Evolutionary conservation across 2,329 filamentous ascomycete genomes (phyloP).

Genomic region (Colletotrichum endophyticum): DNA sequence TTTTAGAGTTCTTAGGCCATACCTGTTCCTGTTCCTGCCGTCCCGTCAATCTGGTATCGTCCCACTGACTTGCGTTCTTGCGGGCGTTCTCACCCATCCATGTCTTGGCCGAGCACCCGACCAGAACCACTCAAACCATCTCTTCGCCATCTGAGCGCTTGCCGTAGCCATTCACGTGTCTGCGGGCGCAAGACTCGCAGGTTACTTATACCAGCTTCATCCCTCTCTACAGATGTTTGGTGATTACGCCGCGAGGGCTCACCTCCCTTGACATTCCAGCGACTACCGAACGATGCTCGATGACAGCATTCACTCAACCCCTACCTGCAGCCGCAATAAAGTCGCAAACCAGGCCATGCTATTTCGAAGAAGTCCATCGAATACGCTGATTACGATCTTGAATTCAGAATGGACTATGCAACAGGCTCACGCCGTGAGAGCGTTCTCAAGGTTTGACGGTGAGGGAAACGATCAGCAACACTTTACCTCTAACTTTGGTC

Average conservation of each 20-base stretch:
- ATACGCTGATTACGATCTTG: background rate
- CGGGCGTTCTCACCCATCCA: constrained; percentile 13
- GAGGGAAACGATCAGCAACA: background rate
- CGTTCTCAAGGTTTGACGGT: background rate
- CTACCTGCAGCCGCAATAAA: accelerated
- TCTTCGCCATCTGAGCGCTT: background rate
- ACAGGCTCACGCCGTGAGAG: background rate
- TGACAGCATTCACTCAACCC: background rate
- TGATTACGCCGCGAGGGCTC: background rate
- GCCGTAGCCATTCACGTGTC: constrained; percentile 6
- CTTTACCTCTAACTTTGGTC: accelerated
- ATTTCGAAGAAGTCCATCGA: background rate
- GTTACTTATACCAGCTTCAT: background rate
- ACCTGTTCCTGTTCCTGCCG: background rate
- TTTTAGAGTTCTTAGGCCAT: background rate
- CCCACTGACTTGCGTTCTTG: constrained; percentile 16
- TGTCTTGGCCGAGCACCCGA: background rate
- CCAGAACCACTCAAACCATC: background rate
- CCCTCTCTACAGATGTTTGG: background rate
- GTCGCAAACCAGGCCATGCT: background rate
- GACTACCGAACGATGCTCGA: background rate
- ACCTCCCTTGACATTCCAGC: background rate
- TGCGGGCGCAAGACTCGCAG: constrained; percentile 3
- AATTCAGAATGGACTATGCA: background rate
- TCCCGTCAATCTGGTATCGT: constrained; percentile 1